Evolutionary conservation across 306 rosid species (phyloP).

Genomic region (Ormosia emarginata): DNA sequence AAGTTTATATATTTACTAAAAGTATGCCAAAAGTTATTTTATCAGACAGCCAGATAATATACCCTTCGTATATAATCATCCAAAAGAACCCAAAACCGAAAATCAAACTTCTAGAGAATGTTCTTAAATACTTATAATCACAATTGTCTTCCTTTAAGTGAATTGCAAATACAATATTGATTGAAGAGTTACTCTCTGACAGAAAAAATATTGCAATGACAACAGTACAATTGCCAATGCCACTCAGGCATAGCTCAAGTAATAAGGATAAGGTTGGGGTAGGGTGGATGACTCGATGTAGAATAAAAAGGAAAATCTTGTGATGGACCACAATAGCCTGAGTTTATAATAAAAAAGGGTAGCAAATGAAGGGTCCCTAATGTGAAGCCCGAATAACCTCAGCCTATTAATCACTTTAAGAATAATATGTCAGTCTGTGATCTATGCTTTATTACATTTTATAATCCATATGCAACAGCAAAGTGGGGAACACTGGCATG

Average conservation of each 20-base stretch:
- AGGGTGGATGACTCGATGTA: not conserved
- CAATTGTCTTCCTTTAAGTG: not conserved
- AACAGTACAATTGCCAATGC: not conserved
- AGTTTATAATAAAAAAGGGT: slow-evolving; percentile 1
- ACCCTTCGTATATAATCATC: not conserved
- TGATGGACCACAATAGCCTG: not conserved
- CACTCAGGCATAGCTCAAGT: not conserved
- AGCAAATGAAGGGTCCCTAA: not conserved
- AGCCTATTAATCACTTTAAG: not conserved
- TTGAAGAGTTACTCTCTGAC: not conserved
- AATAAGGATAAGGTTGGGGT: not conserved
- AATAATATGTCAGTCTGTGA: not conserved
- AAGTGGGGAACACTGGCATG: not conserved
- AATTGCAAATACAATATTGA: not conserved
- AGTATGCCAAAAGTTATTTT: not conserved
- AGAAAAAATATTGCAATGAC: not conserved
- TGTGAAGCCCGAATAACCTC: not conserved
- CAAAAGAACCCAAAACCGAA: not conserved
- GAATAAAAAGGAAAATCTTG: not conserved
- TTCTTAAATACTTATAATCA: not conserved
- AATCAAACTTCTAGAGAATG: not conserved
- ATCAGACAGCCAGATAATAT: slow-evolving; percentile 5
- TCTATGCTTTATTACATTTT: not conserved
- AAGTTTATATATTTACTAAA: not conserved
- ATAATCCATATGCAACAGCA: not conserved